Conservation (phyloP, 2,329 filamentous ascomycete species). For the Ophiostoma tasmaniense region DNA sequence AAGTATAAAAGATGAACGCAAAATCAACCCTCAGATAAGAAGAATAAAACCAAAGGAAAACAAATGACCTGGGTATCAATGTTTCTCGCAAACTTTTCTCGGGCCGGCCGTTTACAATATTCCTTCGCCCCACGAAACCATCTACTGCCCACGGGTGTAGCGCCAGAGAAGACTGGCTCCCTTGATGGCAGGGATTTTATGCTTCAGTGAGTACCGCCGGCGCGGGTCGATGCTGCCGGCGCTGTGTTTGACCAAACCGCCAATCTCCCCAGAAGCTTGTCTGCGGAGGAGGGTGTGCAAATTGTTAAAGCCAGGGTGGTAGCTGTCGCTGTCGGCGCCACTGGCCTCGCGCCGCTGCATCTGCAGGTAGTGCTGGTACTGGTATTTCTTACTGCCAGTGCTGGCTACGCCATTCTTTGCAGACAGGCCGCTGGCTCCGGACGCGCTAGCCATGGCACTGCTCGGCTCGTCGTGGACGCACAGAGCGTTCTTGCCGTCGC, state of each 20-base stretch:
- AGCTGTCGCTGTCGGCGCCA: not conserved
- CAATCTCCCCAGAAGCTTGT: not conserved
- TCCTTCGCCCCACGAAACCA: not conserved
- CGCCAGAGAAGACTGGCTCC: slow-evolving; percentile 21
- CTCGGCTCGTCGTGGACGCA: slow-evolving; percentile 1
- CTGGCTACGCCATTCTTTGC: not conserved
- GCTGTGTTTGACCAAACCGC: not conserved
- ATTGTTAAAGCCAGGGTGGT: not conserved
- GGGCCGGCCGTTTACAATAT: not conserved
- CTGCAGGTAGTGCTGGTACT: not conserved
- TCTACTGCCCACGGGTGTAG: slow-evolving; percentile 14
- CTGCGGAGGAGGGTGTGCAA: slow-evolving; percentile 1
- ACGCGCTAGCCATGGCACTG: not conserved
- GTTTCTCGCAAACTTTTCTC: not conserved
- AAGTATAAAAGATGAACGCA: not conserved
- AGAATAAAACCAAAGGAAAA: not conserved
- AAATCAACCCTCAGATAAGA: not conserved
- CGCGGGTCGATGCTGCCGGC: not conserved
- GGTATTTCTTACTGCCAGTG: not conserved
- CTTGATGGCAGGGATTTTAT: slow-evolving; percentile 18
- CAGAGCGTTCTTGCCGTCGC: slow-evolving; percentile 12
- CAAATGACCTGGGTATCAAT: not conserved
- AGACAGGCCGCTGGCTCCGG: not conserved
- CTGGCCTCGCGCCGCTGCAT: not conserved
- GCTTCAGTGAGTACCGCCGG: slow-evolving; percentile 11